phyloP scores from a whole-genome alignment of 2,329 filamentous ascomycete genomes.

The Huntiella bhutanensis region DNA sequence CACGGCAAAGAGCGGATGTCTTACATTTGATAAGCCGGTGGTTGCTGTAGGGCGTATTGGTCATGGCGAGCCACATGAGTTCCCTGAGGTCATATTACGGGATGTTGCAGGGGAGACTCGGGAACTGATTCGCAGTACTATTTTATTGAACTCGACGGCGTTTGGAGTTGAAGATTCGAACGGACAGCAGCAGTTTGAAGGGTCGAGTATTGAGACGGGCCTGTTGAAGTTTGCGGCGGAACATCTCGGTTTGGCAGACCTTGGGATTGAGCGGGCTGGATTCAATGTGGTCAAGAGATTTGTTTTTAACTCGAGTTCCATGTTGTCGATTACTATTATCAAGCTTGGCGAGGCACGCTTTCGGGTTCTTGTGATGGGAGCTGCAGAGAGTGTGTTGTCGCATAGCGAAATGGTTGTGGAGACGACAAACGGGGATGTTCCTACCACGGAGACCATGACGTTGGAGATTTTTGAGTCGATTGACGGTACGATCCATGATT shows the following conservation, averaged over 20 bases:
- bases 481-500: slow-evolving; percentile 23
- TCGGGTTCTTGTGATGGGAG: slow-evolving; percentile 36
- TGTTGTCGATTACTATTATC: slow-evolving; percentile 37
- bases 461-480: slow-evolving; percentile 19
- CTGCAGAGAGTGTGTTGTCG: slow-evolving; percentile 34
- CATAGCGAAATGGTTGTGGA: slow-evolving; percentile 24
- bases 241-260: slow-evolving; percentile 26
- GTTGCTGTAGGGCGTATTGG: slow-evolving; percentile 39
- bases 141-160: slow-evolving; percentile 32
- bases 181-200: slow-evolving; percentile 24
- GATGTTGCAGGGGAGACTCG: slow-evolving; percentile 19
- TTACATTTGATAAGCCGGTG: slow-evolving; percentile 45
- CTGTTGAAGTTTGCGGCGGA: slow-evolving; percentile 31
- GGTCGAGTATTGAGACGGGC: slow-evolving; percentile 37
- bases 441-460: slow-evolving; percentile 14
- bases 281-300: slow-evolving; percentile 28
- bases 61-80: slow-evolving; percentile 20
- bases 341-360: slow-evolving; percentile 27
- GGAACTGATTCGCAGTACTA: slow-evolving; percentile 21
- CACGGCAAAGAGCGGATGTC: slow-evolving; percentile 47
- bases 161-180: slow-evolving; percentile 27
- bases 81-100: slow-evolving; percentile 16
- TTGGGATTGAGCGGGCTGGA: slow-evolving; percentile 28
- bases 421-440: slow-evolving; percentile 20
- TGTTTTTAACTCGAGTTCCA: slow-evolving; percentile 34